Evolutionary conservation across 2,329 filamentous ascomycete species (phyloP).

Genomic region (Aureobasidium sp.): DNA sequence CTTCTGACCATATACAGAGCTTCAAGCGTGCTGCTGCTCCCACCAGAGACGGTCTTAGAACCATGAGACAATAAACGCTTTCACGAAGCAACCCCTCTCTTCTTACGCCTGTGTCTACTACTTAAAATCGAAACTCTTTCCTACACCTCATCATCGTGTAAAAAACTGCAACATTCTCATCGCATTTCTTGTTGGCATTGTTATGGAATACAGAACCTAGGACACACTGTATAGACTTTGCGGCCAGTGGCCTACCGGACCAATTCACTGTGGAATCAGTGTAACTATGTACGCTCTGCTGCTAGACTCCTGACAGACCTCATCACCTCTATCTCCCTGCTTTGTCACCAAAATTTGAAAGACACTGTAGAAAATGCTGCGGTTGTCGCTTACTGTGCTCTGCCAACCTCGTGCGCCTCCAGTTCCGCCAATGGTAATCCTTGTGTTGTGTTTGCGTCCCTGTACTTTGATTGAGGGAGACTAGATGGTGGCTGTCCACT

Average conservation of each 20-base stretch:
- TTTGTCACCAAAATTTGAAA: background rate
- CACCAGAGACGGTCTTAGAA: conserved; percentile 43
- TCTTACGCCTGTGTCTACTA: conserved; percentile 14
- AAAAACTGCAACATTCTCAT: background rate
- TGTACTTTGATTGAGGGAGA: background rate
- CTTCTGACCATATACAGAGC: conserved; percentile 31
- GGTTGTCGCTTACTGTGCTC: background rate
- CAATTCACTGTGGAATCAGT: background rate
- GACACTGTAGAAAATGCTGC: too few species aligned
- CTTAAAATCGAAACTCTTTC: conserved; percentile 3
- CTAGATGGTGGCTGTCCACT: conserved; percentile 14
- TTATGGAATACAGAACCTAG: background rate
- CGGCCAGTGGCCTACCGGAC: background rate
- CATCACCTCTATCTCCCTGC: background rate
- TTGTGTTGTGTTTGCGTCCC: background rate
- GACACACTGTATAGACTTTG: background rate
- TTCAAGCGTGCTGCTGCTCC: conserved; percentile 46
- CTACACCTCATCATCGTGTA: background rate
- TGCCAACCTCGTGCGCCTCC: conserved; percentile 4
- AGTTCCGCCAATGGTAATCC: background rate
- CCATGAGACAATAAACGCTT: conserved; percentile 35
- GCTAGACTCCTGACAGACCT: background rate
- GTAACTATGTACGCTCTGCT: background rate
- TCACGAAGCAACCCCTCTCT: background rate
- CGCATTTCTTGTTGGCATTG: background rate